Conservation (phyloP, 306 rosid genomes). For the Vicia sativa region DNA sequence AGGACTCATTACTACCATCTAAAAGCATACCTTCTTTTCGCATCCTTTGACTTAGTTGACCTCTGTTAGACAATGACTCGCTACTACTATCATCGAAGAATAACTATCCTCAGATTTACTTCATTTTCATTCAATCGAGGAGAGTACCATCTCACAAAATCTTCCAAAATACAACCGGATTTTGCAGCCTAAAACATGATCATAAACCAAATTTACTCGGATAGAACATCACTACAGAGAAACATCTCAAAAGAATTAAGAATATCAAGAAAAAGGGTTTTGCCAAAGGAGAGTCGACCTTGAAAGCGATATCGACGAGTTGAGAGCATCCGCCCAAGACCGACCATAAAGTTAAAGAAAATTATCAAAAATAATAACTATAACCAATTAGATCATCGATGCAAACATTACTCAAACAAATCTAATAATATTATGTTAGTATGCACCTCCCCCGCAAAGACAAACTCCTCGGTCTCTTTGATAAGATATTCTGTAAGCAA, state of each 20-base stretch:
- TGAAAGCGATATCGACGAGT: too few relatives aligned
- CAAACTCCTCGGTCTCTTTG: conserved; percentile 94
- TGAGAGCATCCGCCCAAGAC: conserved; percentile 99
- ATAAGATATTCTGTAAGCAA: conserved; percentile 90
- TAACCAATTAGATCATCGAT: too few relatives aligned
- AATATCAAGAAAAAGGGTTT: conserved; percentile 31
- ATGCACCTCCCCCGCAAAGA: too few relatives aligned
- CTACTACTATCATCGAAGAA: conserved; percentile 41
- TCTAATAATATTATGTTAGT: too few relatives aligned
- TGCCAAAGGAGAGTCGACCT: conserved; percentile 51
- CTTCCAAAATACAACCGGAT: too few relatives aligned
- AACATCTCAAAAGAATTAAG: too few relatives aligned
- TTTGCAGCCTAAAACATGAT: too few relatives aligned
- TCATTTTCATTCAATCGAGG: conserved; percentile 96
- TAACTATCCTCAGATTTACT: conserved; percentile 48
- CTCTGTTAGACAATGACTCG: conserved; percentile 56
- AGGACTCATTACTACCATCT: neutral
- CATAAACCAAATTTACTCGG: too few relatives aligned
- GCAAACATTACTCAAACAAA: too few relatives aligned
- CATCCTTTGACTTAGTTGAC: conserved; percentile 90
- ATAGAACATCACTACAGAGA: too few relatives aligned
- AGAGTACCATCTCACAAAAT: conserved; percentile 98
- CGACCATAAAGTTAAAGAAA: conserved; percentile 54
- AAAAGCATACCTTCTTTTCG: conserved; percentile 77
- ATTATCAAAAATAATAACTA: too few relatives aligned